Evolutionary conservation across 2,329 filamentous ascomycete species (phyloP).

Genomic region (Ophioceras dolichostomum): DNA sequence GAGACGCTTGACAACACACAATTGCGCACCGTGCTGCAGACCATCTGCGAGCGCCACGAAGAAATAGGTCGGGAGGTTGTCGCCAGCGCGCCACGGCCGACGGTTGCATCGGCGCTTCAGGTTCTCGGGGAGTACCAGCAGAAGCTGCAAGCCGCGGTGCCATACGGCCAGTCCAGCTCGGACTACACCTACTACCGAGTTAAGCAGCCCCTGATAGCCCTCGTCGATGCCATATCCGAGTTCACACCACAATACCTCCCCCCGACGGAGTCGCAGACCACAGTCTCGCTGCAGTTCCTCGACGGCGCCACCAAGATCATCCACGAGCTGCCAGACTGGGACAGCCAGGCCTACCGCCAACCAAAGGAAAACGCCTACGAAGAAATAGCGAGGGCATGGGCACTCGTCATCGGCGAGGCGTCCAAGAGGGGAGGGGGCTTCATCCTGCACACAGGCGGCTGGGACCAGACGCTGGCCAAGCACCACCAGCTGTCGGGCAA

Average conservation of each 20-base stretch:
- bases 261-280: conserved; percentile 76
- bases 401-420: conserved; percentile 79
- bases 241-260: conserved; percentile 95
- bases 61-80: conserved; percentile 78
- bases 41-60: conserved; percentile 82
- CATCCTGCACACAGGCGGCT: conserved; percentile 75
- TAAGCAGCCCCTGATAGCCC: conserved; percentile 62
- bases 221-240: conserved; percentile 83
- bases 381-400: conserved; percentile 89
- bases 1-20: conserved; percentile 84
- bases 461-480: conserved; percentile 77
- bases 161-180: conserved; percentile 71
- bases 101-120: conserved; percentile 64
- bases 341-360: conserved; percentile 74
- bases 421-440: conserved; percentile 87
- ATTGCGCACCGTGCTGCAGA: conserved; percentile 74
- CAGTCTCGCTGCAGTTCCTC: conserved; percentile 72
- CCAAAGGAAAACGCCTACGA: conserved; percentile 95
- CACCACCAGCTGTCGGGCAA: conserved; percentile 83
- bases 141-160: conserved; percentile 64
- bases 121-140: conserved; percentile 76
- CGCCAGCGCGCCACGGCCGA: conserved; percentile 74
- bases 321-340: conserved; percentile 83
- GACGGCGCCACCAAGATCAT: conserved; percentile 85
- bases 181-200: conserved; percentile 95